Evolutionary conservation across 177 flowering plant genomes (phyloP).

Genomic region (Vitis hybrid): DNA sequence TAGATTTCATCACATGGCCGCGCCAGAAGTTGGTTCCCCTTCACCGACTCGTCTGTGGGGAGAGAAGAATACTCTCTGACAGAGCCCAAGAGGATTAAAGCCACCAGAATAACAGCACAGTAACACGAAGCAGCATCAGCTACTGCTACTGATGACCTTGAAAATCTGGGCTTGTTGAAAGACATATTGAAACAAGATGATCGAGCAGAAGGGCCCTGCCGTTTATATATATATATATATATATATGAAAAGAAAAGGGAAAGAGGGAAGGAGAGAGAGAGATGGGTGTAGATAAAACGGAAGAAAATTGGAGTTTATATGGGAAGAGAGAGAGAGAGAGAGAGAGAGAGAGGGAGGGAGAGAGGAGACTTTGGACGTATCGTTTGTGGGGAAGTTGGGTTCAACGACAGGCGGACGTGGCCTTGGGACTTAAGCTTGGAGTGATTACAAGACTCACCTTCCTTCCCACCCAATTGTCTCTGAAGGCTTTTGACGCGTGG

Average conservation of each 20-base stretch:
- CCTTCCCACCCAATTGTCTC: background rate
- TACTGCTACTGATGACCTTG: background rate
- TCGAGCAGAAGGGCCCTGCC: no score
- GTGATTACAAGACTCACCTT: background rate
- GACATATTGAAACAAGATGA: background rate
- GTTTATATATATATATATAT: no score
- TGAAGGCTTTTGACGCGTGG: no score
- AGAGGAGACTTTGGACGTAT: background rate
- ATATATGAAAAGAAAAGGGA: background rate
- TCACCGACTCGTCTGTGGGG: slow-evolving; percentile 1
- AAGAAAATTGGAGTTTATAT: background rate
- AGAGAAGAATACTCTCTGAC: slow-evolving; percentile 14
- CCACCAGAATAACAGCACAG: slow-evolving; percentile 33
- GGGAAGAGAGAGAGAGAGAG: background rate
- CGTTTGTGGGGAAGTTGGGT: background rate
- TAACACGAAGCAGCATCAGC: slow-evolving; percentile 43
- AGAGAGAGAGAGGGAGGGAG: background rate
- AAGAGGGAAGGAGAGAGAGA: background rate
- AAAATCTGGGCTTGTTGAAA: background rate
- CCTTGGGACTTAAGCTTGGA: background rate
- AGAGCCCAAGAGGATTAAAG: slow-evolving; percentile 30
- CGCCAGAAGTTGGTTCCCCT: slow-evolving; percentile 16
- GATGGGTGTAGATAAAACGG: background rate
- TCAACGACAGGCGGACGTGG: background rate
- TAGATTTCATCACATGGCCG: slow-evolving; percentile 70